A percentile compares a stretch with the other conserved stretches of the same genome.
Conservation (phyloP, 345 rosid genomes). For the Eucalyptus guilfoylei region DNA sequence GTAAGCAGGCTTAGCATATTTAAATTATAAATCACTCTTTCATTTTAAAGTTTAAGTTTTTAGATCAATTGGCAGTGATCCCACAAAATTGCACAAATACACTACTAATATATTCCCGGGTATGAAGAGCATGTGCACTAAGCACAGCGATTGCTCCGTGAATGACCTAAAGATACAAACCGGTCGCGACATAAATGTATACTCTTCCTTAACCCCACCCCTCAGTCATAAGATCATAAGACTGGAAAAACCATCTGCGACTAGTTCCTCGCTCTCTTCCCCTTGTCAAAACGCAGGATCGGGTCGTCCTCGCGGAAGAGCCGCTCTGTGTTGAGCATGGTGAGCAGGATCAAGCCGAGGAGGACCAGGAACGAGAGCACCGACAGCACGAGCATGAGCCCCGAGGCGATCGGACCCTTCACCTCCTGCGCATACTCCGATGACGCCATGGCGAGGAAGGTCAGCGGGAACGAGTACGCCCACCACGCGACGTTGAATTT, state of each 20-base stretch:
- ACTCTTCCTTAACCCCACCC: no score
- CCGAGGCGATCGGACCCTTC: slow-evolving; percentile 4
- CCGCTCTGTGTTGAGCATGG: background rate
- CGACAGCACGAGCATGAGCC: slow-evolving; percentile 7
- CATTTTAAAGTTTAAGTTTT: no score
- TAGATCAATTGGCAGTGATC: no score
- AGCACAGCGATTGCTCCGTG: background rate
- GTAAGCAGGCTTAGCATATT: background rate
- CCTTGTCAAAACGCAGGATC: background rate
- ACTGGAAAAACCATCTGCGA: background rate
- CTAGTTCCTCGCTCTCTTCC: background rate
- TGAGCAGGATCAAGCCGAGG: slow-evolving; percentile 1
- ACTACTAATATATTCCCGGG: no score
- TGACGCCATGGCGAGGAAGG: slow-evolving; percentile 16
- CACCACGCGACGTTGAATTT: slow-evolving; percentile 27
- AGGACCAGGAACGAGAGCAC: slow-evolving; percentile 18
- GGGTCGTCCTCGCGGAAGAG: slow-evolving; percentile 15
- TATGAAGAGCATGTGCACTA: no score
- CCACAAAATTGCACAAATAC: no score
- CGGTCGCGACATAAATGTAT: no score
- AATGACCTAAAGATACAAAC: background rate
- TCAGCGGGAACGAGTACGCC: slow-evolving; percentile 28
- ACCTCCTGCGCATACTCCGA: slow-evolving; percentile 12
- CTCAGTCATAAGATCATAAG: no score
- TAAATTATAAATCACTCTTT: no score